These are phyloP conservation scores for Angophora floribunda DNA, from an alignment of 345 rosid genomes.

Conservation along the genomic window DNA sequence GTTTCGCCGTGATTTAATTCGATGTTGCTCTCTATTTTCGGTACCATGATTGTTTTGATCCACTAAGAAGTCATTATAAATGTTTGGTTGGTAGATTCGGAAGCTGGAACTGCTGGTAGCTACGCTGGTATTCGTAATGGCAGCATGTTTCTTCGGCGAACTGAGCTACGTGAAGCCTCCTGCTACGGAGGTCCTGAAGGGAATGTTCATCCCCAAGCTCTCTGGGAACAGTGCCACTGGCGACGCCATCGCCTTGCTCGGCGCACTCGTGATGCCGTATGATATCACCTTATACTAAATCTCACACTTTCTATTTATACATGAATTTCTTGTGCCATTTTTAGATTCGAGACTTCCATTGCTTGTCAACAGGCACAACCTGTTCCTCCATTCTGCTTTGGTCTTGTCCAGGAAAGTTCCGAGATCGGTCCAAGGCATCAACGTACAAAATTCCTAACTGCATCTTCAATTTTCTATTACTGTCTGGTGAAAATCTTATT, in stretches of 20 bases:
- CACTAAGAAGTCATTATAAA: not conserved
- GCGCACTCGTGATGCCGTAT: conserved; percentile 8
- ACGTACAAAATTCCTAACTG: conserved; percentile 8
- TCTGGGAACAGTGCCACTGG: not conserved
- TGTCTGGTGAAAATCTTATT: not conserved
- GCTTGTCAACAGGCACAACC: conserved; percentile 4
- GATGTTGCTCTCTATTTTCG: not conserved
- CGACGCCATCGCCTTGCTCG: conserved; percentile 4
- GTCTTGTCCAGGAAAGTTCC: conserved; percentile 28
- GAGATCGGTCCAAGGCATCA: conserved; percentile 34
- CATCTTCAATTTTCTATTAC: not conserved
- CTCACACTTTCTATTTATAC: no score
- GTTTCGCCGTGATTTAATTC: not conserved
- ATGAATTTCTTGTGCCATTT: not conserved
- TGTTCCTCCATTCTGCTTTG: conserved; percentile 34
- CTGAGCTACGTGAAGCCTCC: not conserved
- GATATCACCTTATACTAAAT: not conserved
- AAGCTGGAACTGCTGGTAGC: not conserved
- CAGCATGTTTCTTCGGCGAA: not conserved
- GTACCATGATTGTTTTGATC: no score
- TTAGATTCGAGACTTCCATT: not conserved
- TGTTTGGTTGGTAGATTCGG: not conserved
- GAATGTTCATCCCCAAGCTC: conserved; percentile 4
- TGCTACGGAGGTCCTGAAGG: not conserved
- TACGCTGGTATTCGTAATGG: not conserved